These are phyloP conservation scores for Cryptosporidium bovis DNA, from an alignment of 169 alveolate species.

Conservation along the genomic window DNA sequence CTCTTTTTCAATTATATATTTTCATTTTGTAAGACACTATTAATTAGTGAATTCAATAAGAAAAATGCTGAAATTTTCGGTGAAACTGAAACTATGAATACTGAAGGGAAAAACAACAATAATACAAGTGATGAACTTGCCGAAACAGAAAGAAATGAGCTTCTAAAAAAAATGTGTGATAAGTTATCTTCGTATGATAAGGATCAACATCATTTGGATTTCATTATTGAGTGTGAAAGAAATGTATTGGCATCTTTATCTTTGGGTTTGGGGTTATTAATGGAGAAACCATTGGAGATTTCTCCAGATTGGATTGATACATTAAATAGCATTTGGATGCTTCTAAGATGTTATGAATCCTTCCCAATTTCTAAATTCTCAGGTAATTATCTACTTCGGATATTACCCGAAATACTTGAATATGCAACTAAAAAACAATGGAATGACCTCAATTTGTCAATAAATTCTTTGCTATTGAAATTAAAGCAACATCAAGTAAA, in stretches of 20 bases:
- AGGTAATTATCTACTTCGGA: conserved; percentile 24
- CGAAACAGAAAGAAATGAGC: not conserved
- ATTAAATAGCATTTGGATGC: conserved; percentile 48
- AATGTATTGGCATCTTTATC: conserved; percentile 55
- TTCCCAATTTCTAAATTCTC: conserved; percentile 36
- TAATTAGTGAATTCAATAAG: not conserved
- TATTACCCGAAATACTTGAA: conserved; percentile 37
- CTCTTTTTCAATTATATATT: conserved; percentile 38
- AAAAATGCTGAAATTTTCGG: not conserved
- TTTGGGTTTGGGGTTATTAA: conserved; percentile 51
- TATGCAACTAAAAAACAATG: conserved; percentile 55
- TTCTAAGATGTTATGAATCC: conserved; percentile 39
- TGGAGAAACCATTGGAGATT: not conserved
- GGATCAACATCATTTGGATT: not conserved
- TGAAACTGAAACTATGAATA: not conserved
- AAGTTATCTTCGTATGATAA: not conserved
- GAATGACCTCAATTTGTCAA: conserved; percentile 62
- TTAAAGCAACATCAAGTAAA: conserved; percentile 23
- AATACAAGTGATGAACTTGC: not conserved
- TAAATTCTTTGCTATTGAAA: conserved; percentile 35
- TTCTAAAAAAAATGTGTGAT: not conserved
- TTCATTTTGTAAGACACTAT: not conserved
- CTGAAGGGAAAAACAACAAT: not conserved
- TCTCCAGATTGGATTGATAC: conserved; percentile 58
- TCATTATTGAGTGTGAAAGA: conserved; percentile 35